Evolutionary conservation across 169 alveolate genomes (phyloP), one percentile per base, ranked within the genome.

Genomic region (Plasmodium reichenowi): DNA sequence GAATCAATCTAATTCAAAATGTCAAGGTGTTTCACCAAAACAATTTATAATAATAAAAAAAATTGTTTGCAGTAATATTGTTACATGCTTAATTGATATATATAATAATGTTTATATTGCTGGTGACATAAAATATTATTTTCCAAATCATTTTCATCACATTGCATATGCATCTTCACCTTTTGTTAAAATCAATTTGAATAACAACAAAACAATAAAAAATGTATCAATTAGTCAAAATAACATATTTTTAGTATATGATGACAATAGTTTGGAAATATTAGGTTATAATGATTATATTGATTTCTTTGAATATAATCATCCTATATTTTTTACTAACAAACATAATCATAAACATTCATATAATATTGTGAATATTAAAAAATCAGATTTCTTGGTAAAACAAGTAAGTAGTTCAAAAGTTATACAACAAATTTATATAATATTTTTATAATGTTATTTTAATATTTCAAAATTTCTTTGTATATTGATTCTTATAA

Each of bases 161-260:
- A 64, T 76, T 56, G 89, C 89, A 38, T 76, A 76, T 63, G 89
- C 74, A 76, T 64, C 76, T 63, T 76, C 89, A 76, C 89, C 89
- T 38, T 76, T 76, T 76, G 63, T 76, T 48, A 76, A 76, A 43
- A 76, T 76, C 26, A 76, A 76, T 76, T 63, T 76, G 68, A 76
- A 76, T 76, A 66, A 76, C 29, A 64, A 64, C 15, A 76, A 76
- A 56, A 58, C 78, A 8, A 59, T 76, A 76, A 76, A 76, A 68
- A 76, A 64, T 68, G 54, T 76, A 48, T 76, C 89, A 48, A 63
- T 76, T 64, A 76, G 32, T 67, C 78, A 63, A 76, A 76, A 76
- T 76, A 76, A 76, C 50, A 76, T 76, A 64, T 76, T 76, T 76
- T 68, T 76, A 72, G 67, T 76, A 64, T 76, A 76, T 59, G 89